Evolutionary conservation across 139 green algal genomes (phyloP).

Genomic region (Trebouxia sp.): DNA sequence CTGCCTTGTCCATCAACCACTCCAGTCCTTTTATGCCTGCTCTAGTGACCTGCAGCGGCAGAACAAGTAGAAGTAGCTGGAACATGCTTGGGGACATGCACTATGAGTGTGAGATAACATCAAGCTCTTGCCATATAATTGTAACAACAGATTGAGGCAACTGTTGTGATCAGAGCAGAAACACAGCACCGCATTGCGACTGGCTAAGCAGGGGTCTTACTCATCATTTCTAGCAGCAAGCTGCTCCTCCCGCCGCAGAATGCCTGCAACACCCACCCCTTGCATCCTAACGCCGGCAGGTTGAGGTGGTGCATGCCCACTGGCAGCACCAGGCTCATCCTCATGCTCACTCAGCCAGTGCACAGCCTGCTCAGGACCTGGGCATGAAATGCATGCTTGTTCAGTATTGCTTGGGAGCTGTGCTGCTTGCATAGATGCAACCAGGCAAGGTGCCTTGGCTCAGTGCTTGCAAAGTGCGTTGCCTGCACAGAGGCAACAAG

Average conservation of each 20-base stretch:
- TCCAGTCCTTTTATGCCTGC: too few species aligned
- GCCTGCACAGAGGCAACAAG: not conserved
- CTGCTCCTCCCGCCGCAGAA: conserved; percentile 45
- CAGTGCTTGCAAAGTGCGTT: not conserved
- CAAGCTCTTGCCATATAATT: not conserved
- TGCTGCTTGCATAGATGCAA: too few species aligned
- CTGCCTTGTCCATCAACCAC: too few species aligned
- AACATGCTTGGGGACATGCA: too few species aligned
- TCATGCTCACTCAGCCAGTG: conserved; percentile 45
- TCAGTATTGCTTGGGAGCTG: too few species aligned
- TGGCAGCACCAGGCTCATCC: not conserved
- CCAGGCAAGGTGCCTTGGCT: too few species aligned
- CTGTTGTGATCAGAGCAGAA: not conserved
- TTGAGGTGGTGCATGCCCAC: not conserved
- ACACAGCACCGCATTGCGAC: too few species aligned
- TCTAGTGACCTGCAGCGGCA: too few species aligned
- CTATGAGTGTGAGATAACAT: not conserved
- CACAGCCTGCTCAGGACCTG: conserved; percentile 40
- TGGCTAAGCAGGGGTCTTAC: conserved; percentile 2
- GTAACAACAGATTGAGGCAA: too few species aligned
- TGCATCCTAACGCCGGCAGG: not conserved
- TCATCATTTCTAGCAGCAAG: conserved; percentile 34
- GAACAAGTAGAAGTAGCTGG: too few species aligned
- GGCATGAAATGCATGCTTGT: too few species aligned
- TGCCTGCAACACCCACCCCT: conserved; percentile 39